These are phyloP conservation scores for Byssoonygena ceratinophila DNA, from an alignment of 2,329 filamentous ascomycete genomes.

Conservation along the genomic window DNA sequence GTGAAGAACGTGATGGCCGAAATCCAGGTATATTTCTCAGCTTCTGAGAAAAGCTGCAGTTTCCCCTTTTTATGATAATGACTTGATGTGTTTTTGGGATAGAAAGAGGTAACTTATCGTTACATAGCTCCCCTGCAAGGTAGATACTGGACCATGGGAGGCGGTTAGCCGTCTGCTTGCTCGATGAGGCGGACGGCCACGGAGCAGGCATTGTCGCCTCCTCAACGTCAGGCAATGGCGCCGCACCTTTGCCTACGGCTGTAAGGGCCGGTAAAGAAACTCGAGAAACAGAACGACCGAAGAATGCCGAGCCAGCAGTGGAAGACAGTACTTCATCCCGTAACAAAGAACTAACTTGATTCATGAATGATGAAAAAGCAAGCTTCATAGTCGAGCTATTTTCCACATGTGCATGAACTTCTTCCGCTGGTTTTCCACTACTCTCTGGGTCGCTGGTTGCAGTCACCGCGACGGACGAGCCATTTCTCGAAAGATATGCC, in stretches of 20 bases:
- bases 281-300: slow-evolving; percentile 27
- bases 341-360: slow-evolving; percentile 43
- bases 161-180: slow-evolving; percentile 35
- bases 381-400: slow-evolving; percentile 30
- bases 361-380: slow-evolving; percentile 39
- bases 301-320: slow-evolving; percentile 24
- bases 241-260: slow-evolving; percentile 47
- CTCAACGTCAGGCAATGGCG: slow-evolving; percentile 55
- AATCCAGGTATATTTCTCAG: slow-evolving; percentile 74
- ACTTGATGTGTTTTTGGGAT: slow-evolving; percentile 55
- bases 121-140: slow-evolving; percentile 58
- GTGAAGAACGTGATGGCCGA: slow-evolving; percentile 47
- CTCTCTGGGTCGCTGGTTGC: slow-evolving; percentile 18
- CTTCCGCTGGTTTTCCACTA: slow-evolving; percentile 20
- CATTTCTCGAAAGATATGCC: slow-evolving; percentile 20
- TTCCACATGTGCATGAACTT: slow-evolving; percentile 21
- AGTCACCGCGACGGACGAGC: slow-evolving; percentile 22
- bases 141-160: slow-evolving; percentile 62
- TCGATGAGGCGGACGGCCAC: slow-evolving; percentile 22
- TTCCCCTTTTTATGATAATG: slow-evolving; percentile 70
- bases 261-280: slow-evolving; percentile 40
- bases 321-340: slow-evolving; percentile 32
- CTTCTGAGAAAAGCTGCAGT: slow-evolving; percentile 76
- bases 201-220: slow-evolving; percentile 41
- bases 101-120: slow-evolving; percentile 43